A percentile compares a stretch with the other conserved stretches of the same genome.
phyloP scores from a whole-genome alignment of 345 rosid species.

The Syzygium oleosum region DNA sequence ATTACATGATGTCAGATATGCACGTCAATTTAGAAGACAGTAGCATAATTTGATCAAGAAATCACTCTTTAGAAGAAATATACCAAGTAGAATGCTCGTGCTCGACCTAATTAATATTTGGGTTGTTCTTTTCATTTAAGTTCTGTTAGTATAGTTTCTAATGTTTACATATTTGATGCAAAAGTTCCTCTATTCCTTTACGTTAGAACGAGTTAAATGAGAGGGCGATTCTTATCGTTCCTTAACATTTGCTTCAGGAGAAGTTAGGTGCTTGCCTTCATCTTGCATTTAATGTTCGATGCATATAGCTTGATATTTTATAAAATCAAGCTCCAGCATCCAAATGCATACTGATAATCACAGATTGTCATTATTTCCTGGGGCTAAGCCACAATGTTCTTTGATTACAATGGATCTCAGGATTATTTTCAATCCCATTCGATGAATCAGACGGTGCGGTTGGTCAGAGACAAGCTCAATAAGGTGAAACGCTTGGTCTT shows the following conservation, averaged over 20 bases:
- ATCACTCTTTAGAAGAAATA: neutral
- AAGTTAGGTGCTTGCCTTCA: neutral
- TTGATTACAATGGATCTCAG: slow-evolving; percentile 18
- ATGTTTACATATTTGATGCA: neutral
- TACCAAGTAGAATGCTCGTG: neutral
- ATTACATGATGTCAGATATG: neutral
- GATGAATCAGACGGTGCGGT: slow-evolving; percentile 72
- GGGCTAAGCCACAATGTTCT: neutral
- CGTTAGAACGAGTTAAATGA: neutral
- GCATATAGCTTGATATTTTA: neutral
- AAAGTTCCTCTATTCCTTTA: neutral
- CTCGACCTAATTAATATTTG: neutral
- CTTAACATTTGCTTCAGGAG: neutral
- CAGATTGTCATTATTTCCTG: neutral
- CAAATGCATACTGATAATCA: neutral
- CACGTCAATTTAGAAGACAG: neutral
- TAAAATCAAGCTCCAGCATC: neutral
- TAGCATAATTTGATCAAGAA: neutral
- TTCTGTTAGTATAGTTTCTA: neutral
- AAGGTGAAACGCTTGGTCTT: slow-evolving; percentile 36
- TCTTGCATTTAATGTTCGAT: neutral
- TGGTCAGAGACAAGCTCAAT: slow-evolving; percentile 72
- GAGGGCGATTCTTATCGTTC: neutral
- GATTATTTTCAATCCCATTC: slow-evolving; percentile 71
- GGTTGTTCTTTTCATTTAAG: neutral